Base-by-base conservation (phyloP, 2,329 filamentous ascomycete species). In the Trichophyton schoenleinii region DNA sequence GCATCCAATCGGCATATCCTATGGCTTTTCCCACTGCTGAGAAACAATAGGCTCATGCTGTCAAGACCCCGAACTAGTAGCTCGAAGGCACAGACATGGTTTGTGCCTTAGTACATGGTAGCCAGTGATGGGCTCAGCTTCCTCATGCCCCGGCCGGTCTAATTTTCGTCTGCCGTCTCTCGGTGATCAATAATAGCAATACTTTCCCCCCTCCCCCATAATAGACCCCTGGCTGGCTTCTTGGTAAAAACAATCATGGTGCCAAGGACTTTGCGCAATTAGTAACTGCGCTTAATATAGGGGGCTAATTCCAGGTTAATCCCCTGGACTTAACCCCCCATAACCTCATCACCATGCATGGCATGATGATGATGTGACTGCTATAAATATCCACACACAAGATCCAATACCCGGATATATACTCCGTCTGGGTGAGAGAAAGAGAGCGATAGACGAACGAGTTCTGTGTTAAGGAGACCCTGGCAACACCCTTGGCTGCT, bases 281-380 rank as follows among this genome's bases (percentile, higher is more conserved):
- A 20, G 52, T 55, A 55, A 55, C 15, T 55, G 28, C 31, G 52
- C 52, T 34, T 55, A 36, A 55, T 55, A 55, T 55, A 55, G 52
- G 52, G 48, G 52, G 52, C 52, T 55, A 55, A 55, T 55, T 55
- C 28, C 52, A 36, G 52, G 52, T 28, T 55, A 55, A 38, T 6
- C 13, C 13, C 52, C 52, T 36, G 25, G 52, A n/a, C 52, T 55
- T 55, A 55, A 55, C 52, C 52, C 52, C 28, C 52, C 28, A 55
- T 55, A 55, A 55, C 20, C 52, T 20, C 28, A 55, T 36, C 31
- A 36, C n/a, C 31, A 55, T 55, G 52, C 52, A 55, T 36, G 15
- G 11, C 28, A 36, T 28, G n/a, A 28, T 20, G 52, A 20, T 55
- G 52, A 13, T 55, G 52, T 55, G 52, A 55, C 13, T 53, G 52